Evolutionary conservation across 257 asterid species (phyloP).

Genomic region (Nicotiana tabacum): DNA sequence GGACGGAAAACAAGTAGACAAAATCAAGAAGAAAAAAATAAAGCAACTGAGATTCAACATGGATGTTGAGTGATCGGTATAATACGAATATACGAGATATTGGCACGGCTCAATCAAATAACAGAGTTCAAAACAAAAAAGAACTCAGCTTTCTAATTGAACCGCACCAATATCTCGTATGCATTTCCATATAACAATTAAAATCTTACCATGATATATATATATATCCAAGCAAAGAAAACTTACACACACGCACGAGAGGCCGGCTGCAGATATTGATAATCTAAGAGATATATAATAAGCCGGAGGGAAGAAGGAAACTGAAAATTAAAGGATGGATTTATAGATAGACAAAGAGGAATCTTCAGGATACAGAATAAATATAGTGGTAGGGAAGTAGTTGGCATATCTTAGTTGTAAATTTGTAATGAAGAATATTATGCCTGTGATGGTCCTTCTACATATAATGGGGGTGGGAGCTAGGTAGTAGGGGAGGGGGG

Average conservation of each 20-base stretch:
- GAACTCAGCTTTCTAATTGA: constrained; percentile 79
- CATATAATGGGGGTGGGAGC: too few species aligned
- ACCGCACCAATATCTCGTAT: constrained; percentile 94
- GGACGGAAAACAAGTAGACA: too few species aligned
- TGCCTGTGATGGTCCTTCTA: not conserved
- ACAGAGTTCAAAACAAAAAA: constrained; percentile 35
- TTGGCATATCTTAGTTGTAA: constrained; percentile 18
- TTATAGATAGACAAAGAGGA: constrained; percentile 3
- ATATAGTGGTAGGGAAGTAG: constrained; percentile 12
- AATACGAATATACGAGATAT: constrained; percentile 54
- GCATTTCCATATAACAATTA: not conserved
- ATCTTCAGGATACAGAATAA: not conserved
- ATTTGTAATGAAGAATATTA: constrained; percentile 8
- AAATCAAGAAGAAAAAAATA: not conserved
- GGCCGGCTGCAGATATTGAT: not conserved
- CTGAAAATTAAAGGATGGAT: not conserved
- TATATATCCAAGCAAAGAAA: not conserved
- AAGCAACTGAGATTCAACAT: not conserved
- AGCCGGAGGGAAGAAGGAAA: not conserved
- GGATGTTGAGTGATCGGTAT: not conserved
- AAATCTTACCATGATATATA: not conserved
- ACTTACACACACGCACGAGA: not conserved
- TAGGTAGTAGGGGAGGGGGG: too few species aligned
- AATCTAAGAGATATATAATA: not conserved
- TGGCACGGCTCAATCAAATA: constrained; percentile 99